Evolutionary conservation across 2,329 filamentous ascomycete species (phyloP), one percentile per base, ranked within the genome.

Genomic region (Diaporthe aspalathi): DNA sequence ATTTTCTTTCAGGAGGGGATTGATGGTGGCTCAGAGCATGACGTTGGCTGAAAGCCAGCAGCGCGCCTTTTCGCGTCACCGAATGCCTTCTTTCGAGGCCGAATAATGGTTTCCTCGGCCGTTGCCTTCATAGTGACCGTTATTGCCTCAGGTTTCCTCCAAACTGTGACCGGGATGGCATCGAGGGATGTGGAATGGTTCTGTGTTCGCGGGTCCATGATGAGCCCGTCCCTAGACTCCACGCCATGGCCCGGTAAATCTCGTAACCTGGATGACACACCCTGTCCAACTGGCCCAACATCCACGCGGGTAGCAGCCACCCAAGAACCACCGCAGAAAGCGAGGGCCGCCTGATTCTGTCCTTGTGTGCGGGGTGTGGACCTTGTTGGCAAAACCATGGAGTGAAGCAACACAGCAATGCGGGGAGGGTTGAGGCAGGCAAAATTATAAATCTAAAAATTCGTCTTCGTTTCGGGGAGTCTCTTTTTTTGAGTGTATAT

Each of bases 401-500:
- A 17, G 43, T 47, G 5, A 47, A 47, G 57, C 16, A 22, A 47
- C 57, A 47, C 35, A 47, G 32, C 40, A 47, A 8, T n/a, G n/a
- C n/a, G n/a, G n/a, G n/a, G 9, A 11, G 38, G 35, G 9, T 5
- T 9, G 5, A 16, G 12, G 7, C 2, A 32, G 24, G 20, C 57
- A 68, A 32, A n/a, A 27, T 14, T 20, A 6, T 38, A 68, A 63
- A 68, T 71, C 65, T 68, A 68, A 63, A 38, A 68, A 71, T 71
- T 65, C 70, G 53, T 67, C 65, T 71, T 63, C 27, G 60, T 63
- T 63, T 63, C 43, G 60, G 60, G 43, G 60, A 63, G 60, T 63
- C 60, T 63, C 35, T 71, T 68, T 68, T 63, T 71, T 68, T 65
- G 38, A 50, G 66, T 52, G 70, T 68, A 53, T 65, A 71, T 68